Percentiles rank a stretch among this genome's conserved stretches.
Conservation (phyloP, 2,329 filamentous ascomycete species). For the Penicillium sp. region DNA sequence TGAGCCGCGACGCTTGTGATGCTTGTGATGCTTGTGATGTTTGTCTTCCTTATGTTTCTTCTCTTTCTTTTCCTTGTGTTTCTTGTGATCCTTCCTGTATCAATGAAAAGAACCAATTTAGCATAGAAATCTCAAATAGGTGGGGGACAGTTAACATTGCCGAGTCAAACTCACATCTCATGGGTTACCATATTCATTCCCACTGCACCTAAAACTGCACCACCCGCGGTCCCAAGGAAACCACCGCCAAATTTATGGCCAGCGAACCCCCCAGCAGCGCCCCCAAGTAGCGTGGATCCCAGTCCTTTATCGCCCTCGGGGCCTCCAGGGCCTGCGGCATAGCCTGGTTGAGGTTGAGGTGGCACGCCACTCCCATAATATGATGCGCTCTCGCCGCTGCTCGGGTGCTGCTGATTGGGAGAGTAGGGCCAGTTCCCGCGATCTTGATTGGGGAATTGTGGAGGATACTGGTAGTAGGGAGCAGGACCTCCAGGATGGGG, state of each 20-base stretch:
- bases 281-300: constrained; percentile 20
- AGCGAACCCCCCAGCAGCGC: constrained; percentile 21
- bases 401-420: neutral
- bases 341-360: constrained; percentile 4
- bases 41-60: constrained; percentile 18
- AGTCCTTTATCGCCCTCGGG: constrained; percentile 20
- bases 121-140: neutral
- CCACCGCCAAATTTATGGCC: constrained; percentile 19
- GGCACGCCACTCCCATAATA: neutral
- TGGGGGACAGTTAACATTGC: neutral
- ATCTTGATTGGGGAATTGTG: neutral
- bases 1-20: constrained; percentile 17
- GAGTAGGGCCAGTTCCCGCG: neutral
- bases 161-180: constrained; percentile 15
- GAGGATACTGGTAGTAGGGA: neutral
- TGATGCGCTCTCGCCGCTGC: neutral
- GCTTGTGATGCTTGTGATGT: constrained; percentile 20
- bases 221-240: constrained; percentile 16
- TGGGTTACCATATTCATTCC: constrained; percentile 19
- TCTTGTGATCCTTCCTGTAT: constrained; percentile 14
- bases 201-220: constrained; percentile 19
- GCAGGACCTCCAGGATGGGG: neutral
- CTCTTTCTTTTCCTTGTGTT: constrained; percentile 8
- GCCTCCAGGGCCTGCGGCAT: constrained; percentile 10
- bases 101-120: neutral